Percentiles rank a stretch among this genome's conserved stretches.
Evolutionary conservation across 2,329 filamentous ascomycete genomes (phyloP).

Genomic region (Microdochium paspali): DNA sequence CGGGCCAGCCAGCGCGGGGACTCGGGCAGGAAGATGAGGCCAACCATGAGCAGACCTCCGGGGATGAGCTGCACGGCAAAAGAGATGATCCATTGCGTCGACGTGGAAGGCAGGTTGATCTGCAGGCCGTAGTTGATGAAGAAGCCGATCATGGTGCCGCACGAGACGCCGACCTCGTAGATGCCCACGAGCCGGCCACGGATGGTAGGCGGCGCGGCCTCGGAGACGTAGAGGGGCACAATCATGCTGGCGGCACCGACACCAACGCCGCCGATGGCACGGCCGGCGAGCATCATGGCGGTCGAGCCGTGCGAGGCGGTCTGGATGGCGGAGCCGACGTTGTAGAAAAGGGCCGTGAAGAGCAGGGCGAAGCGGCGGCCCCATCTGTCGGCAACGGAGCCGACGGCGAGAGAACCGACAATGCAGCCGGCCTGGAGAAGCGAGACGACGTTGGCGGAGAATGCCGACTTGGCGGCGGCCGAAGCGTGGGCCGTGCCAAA

Average conservation of each 20-base stretch:
- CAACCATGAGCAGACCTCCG: conserved; percentile 14
- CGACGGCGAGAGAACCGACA: conserved; percentile 6
- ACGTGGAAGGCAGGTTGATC: conserved; percentile 11
- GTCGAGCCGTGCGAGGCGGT: neutral
- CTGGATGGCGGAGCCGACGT: conserved; percentile 1
- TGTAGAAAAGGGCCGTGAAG: neutral
- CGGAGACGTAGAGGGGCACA: conserved; percentile 18
- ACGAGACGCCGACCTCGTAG: conserved; percentile 31
- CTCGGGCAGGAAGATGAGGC: conserved; percentile 14
- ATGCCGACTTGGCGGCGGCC: conserved; percentile 1
- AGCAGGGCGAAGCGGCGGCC: conserved; percentile 5
- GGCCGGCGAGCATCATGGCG: neutral
- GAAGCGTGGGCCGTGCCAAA: conserved; percentile 10
- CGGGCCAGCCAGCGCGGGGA: conserved; percentile 17
- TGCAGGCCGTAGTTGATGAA: conserved; percentile 18
- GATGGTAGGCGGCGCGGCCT: conserved; percentile 27
- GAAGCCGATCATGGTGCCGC: conserved; percentile 29
- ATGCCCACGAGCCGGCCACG: conserved; percentile 32
- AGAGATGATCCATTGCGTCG: conserved; percentile 29
- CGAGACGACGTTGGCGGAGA: conserved; percentile 1
- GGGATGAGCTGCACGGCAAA: conserved; percentile 30
- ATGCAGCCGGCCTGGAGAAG: conserved; percentile 2
- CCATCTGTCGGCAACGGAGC: conserved; percentile 18
- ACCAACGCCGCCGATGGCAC: neutral
- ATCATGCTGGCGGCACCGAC: conserved; percentile 32